A percentile compares a stretch with the other conserved stretches of the same genome.
Evolutionary conservation across 805 yeast genomes (phyloP).

Genomic region (Suhomyces sp.): DNA sequence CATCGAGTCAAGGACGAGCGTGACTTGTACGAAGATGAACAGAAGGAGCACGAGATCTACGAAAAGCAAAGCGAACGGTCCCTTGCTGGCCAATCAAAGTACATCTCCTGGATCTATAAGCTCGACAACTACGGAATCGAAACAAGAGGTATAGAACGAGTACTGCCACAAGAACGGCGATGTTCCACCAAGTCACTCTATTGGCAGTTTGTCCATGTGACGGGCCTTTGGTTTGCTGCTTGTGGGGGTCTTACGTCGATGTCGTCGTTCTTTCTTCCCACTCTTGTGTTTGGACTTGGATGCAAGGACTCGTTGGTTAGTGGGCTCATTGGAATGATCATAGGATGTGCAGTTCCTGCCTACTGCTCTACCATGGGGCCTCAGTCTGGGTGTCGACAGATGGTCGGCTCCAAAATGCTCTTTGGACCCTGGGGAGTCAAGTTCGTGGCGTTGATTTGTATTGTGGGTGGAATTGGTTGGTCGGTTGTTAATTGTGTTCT

Average conservation of each 20-base stretch:
- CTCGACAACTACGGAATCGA: constrained; percentile 32
- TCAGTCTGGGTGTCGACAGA: constrained; percentile 37
- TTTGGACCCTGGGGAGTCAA: constrained; percentile 39
- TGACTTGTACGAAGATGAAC: too few species aligned
- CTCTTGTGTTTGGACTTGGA: constrained; percentile 27
- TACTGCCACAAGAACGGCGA: constrained; percentile 27
- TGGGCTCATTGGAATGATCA: constrained; percentile 27
- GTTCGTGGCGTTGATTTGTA: constrained; percentile 29
- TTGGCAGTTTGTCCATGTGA: constrained; percentile 27
- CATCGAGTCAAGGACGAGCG: too few species aligned
- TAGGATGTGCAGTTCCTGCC: constrained; percentile 40
- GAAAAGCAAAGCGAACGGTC: too few species aligned
- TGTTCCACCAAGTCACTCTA: not conserved
- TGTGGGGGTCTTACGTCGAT: constrained; percentile 40
- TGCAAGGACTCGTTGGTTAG: constrained; percentile 27
- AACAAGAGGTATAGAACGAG: constrained; percentile 36
- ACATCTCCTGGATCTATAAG: constrained; percentile 13
- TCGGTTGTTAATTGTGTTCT: constrained; percentile 38
- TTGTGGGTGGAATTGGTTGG: constrained; percentile 38
- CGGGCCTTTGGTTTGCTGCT: constrained; percentile 40
- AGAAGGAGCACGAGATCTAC: too few species aligned
- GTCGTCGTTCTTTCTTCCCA: constrained; percentile 37
- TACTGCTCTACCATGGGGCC: constrained; percentile 41
- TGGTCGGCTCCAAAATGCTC: constrained; percentile 36
- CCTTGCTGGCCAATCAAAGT: too few species aligned